Percentiles rank a stretch among this genome's conserved stretches.
These are phyloP conservation scores for Turnera subulata DNA, from an alignment of 345 rosid genomes.

Conservation along the genomic window DNA sequence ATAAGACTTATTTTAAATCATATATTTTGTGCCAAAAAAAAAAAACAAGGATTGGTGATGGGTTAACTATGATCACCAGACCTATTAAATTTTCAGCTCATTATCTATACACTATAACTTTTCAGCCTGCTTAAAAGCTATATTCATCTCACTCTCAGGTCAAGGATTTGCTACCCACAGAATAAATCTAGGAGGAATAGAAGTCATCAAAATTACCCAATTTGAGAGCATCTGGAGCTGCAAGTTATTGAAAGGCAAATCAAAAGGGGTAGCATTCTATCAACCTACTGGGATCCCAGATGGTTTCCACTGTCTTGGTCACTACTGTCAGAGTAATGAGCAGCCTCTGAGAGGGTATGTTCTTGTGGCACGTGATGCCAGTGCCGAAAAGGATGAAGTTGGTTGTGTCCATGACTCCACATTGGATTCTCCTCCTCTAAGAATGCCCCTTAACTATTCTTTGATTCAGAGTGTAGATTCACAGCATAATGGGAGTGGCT, in stretches of 20 bases:
- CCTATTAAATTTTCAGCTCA: too few relatives aligned
- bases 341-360: slow-evolving; percentile 59
- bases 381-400: slow-evolving; percentile 18
- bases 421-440: slow-evolving; percentile 38
- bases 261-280: slow-evolving; percentile 52
- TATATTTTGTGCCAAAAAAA: too few relatives aligned
- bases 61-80: too few relatives aligned
- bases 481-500: slow-evolving; percentile 52
- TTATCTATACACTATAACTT: too few relatives aligned
- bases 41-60: too few relatives aligned
- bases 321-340: slow-evolving; percentile 59
- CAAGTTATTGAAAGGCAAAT: slow-evolving; percentile 32
- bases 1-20: too few relatives aligned
- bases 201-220: slow-evolving; percentile 44
- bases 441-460: slow-evolving; percentile 54
- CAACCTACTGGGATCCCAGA: slow-evolving; percentile 61
- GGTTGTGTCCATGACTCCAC: slow-evolving; percentile 1
- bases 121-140: too few relatives aligned
- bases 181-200: slow-evolving; percentile 61
- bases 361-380: slow-evolving; percentile 55
- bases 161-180: slow-evolving; percentile 65
- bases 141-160: too few relatives aligned
- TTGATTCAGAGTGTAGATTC: slow-evolving; percentile 77
- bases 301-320: slow-evolving; percentile 69
- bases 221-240: slow-evolving; percentile 67